Evolutionary conservation across 352 stramenopile species (phyloP), one percentile per base, ranked within the genome.

Genomic region (Peronospora belbahrii): DNA sequence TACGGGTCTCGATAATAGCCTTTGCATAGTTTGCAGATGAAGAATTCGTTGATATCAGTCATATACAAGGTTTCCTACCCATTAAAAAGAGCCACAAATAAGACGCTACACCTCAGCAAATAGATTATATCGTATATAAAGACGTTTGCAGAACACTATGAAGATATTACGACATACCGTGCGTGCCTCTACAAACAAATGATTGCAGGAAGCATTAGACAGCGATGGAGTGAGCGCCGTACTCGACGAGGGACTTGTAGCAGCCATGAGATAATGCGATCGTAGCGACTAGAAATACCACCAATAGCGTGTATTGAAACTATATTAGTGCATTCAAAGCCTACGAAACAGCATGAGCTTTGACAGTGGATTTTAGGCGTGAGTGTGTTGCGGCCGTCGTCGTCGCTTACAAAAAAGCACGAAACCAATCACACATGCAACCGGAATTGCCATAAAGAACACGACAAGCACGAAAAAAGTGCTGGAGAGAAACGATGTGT

Each of bases 1-100:
- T 85, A 77, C 0, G 80, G 67, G 34, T 88, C 73, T 11, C 65
- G 60, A 14, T 86, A 59, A 50, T 89, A 89, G 9, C 80, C 80
- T 8, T 67, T 52, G 56, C 80, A 92, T 11, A 92, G 34, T 28
- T 50, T 63, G 52, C 77, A 92, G 35, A 74, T 58, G 38, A 85
- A 74, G 31, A 82, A 74, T 25, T 69, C 48, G 42, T 79, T 79
- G 22, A 83, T 62, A 27, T 73, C 48, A 5, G 66, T 42, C 22
- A 82, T 62, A 9, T 56, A 52, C 47, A 85, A 49, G 19, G 65
- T 66, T 36, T 72, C 58, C 72, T 84, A 41, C 23, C 15, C 25
- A 40, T n/a, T 50, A 51, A 19, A 14, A 39, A 48, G 8, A 35
- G 5, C 32, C 35, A 57, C 27, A 43, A 52, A 49, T 53, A 34